These are phyloP conservation scores for Nemania diffusa DNA, from an alignment of 2,329 filamentous ascomycete genomes.

Conservation along the genomic window DNA sequence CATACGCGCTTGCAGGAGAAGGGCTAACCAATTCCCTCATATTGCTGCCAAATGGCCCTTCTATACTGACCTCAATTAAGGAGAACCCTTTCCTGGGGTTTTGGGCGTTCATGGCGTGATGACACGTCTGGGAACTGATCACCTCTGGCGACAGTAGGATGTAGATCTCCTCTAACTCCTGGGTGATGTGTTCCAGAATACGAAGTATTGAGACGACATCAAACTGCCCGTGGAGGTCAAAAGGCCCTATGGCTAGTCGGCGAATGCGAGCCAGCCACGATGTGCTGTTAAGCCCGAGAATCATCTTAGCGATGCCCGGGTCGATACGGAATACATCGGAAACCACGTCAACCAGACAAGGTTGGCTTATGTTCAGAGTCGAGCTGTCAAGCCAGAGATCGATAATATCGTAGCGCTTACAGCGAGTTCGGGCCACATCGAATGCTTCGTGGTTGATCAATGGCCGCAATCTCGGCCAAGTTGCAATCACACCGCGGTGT, in stretches of 20 bases:
- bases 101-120: background rate
- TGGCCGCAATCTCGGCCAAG: slow-evolving; percentile 30
- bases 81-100: background rate
- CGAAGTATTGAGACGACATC: slow-evolving; percentile 20
- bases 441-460: slow-evolving; percentile 36
- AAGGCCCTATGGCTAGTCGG: slow-evolving; percentile 31
- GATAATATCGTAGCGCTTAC: slow-evolving; percentile 22
- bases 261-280: slow-evolving; percentile 31
- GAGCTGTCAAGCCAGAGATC: slow-evolving; percentile 35
- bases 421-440: slow-evolving; percentile 12
- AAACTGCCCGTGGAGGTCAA: slow-evolving; percentile 4
- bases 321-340: slow-evolving; percentile 33
- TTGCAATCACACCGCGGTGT: slow-evolving; percentile 6
- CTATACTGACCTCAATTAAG: slow-evolving; percentile 4
- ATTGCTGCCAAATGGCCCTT: slow-evolving; percentile 9
- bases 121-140: background rate
- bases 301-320: slow-evolving; percentile 30
- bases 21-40: slow-evolving; percentile 15
- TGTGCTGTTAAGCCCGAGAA: slow-evolving; percentile 11
- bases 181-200: slow-evolving; percentile 26
- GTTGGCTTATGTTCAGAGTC: slow-evolving; percentile 31
- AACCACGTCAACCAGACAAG: slow-evolving; percentile 25
- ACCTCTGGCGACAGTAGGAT: slow-evolving; percentile 25
- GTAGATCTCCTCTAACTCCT: slow-evolving; percentile 32
- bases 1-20: background rate